Conservation (phyloP, 1,284 basidiomycete genomes). For the Apiotrichum laibachii region DNA sequence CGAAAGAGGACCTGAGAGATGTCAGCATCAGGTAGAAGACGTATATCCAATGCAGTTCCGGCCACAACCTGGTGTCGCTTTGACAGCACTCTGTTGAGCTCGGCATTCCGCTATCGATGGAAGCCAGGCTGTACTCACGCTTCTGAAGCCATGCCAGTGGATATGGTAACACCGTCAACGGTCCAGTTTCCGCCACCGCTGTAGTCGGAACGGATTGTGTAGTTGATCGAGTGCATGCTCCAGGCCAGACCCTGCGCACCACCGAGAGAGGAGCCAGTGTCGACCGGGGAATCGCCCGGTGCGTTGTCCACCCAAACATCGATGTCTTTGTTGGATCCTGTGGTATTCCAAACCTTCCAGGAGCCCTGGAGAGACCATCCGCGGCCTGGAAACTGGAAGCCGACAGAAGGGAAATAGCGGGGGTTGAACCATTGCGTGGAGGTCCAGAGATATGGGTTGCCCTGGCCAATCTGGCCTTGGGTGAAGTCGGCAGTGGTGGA, state of each 20-base stretch:
- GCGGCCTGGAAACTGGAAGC: background rate
- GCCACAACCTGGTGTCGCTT: too few relatives aligned
- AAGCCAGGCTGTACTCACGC: conserved; percentile 1
- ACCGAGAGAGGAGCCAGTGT: background rate
- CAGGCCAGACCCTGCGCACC: background rate
- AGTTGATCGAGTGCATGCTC: background rate
- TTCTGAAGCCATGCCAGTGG: conserved; percentile 1
- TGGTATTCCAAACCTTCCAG: background rate
- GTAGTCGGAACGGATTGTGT: background rate
- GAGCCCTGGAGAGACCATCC: background rate
- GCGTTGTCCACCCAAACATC: conserved; percentile 37
- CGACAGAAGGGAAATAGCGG: background rate
- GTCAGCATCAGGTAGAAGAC: too few relatives aligned
- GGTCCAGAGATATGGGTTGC: too few relatives aligned
- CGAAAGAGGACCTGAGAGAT: background rate
- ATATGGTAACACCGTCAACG: background rate
- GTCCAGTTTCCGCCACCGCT: background rate
- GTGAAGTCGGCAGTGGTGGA: too few relatives aligned
- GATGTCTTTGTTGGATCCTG: background rate
- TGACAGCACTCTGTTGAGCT: too few relatives aligned
- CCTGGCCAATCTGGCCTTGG: too few relatives aligned
- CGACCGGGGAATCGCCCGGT: background rate
- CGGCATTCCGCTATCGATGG: too few relatives aligned
- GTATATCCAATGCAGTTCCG: too few relatives aligned
- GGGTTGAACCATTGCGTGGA: too few relatives aligned